Percentiles rank a stretch among this genome's conserved stretches.
Evolutionary conservation across 768 basidiomycete genomes (phyloP).

Genomic region (Tricholoma flavovirens): DNA sequence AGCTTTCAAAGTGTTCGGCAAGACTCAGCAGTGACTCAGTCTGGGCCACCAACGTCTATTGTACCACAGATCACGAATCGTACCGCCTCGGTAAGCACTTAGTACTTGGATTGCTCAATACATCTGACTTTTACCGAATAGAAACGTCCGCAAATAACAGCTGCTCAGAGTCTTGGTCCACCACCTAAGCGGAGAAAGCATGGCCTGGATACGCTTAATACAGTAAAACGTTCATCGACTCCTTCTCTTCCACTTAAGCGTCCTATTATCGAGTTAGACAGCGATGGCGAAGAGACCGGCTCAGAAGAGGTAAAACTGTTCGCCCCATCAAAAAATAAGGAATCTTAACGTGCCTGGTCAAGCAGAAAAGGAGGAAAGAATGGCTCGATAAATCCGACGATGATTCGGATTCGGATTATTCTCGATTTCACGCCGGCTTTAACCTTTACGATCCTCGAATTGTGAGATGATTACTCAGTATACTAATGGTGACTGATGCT

Average conservation of each 20-base stretch:
- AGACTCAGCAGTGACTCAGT: background rate
- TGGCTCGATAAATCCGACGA: background rate
- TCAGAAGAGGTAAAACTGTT: slow-evolving; percentile 7
- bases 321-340: background rate
- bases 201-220: background rate
- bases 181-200: background rate
- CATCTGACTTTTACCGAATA: background rate
- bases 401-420: slow-evolving; percentile 1
- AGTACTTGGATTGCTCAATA: background rate
- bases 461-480: slow-evolving; percentile 11
- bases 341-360: slow-evolving; percentile 5
- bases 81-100: background rate
- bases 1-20: background rate
- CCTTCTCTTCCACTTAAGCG: background rate
- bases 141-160: background rate
- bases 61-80: background rate
- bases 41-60: background rate
- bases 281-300: slow-evolving; percentile 13
- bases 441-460: slow-evolving; percentile 20
- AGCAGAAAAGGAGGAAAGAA: slow-evolving; percentile 6
- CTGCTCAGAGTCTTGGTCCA: background rate
- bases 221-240: background rate
- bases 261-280: slow-evolving; percentile 9
- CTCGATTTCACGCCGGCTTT: slow-evolving; percentile 15
- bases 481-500: background rate